These are phyloP conservation scores for Eucalyptus sp. DNA, from an alignment of 345 rosid genomes.

Conservation along the genomic window DNA sequence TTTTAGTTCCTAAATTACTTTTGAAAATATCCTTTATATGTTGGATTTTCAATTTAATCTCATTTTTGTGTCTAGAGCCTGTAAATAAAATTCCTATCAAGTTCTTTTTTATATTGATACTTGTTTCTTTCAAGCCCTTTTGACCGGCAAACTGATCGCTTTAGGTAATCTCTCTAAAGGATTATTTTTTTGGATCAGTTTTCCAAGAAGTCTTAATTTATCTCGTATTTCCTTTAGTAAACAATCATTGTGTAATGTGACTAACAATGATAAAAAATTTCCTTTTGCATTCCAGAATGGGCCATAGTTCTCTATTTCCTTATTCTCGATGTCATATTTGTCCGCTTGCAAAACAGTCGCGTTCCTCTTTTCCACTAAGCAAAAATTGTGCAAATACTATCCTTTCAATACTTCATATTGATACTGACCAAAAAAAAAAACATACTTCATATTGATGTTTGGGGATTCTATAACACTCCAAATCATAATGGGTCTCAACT, in stretches of 20 bases:
- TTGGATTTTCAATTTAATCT: too few relatives aligned
- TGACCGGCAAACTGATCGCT: fast-evolving
- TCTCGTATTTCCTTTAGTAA: not conserved
- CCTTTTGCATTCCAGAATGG: not conserved
- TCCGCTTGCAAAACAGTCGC: not conserved
- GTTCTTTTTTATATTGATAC: too few relatives aligned
- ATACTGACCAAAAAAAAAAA: too few relatives aligned
- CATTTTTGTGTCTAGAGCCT: fast-evolving
- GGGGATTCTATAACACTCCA: not conserved
- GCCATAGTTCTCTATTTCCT: not conserved
- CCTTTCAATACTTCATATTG: not conserved
- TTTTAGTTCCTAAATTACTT: too few relatives aligned
- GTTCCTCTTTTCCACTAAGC: not conserved
- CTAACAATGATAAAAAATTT: not conserved
- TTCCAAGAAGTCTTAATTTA: too few relatives aligned
- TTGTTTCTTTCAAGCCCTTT: too few relatives aligned
- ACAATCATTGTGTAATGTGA: not conserved
- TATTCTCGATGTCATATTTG: not conserved
- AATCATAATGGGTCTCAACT: not conserved
- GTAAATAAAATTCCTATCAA: too few relatives aligned
- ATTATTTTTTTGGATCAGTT: too few relatives aligned
- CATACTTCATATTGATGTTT: not conserved
- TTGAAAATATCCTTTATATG: too few relatives aligned
- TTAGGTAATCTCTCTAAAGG: too few relatives aligned
- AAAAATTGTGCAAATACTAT: not conserved